Conservation (phyloP, 2,329 filamentous ascomycete species). For the Colletotrichum filicis region DNA sequence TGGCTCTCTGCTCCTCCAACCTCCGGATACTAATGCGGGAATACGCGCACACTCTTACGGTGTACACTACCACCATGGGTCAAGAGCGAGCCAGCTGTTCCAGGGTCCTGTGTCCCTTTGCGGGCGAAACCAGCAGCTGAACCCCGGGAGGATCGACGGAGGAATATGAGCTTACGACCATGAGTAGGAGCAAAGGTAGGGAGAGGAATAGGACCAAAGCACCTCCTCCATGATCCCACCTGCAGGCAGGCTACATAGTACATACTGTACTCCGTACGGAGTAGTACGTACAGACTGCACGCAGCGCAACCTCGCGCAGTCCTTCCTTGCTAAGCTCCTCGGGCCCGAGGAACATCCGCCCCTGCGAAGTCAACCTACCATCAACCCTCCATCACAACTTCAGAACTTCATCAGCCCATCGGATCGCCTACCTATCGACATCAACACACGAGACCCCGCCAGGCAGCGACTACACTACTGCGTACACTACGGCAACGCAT, state of each 20-base stretch:
- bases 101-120: neutral
- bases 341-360: neutral
- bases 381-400: neutral
- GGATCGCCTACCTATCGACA: neutral
- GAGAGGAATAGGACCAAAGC: neutral
- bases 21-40: neutral
- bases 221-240: neutral
- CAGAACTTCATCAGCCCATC: neutral
- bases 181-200: neutral
- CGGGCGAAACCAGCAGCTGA: neutral
- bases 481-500: neutral
- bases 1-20: no score
- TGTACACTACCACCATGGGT: neutral
- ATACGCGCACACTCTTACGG: neutral
- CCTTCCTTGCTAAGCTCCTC: neutral
- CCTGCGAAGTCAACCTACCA: neutral
- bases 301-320: neutral
- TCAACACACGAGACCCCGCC: neutral
- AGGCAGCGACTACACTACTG: neutral
- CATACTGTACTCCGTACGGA: no score
- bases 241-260: no score
- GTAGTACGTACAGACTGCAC: no score
- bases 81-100: neutral
- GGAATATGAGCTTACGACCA: neutral
- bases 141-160: conserved; percentile 3